Conservation (phyloP, 352 stramenopile genomes). For the Phytophthora ramorum region DNA sequence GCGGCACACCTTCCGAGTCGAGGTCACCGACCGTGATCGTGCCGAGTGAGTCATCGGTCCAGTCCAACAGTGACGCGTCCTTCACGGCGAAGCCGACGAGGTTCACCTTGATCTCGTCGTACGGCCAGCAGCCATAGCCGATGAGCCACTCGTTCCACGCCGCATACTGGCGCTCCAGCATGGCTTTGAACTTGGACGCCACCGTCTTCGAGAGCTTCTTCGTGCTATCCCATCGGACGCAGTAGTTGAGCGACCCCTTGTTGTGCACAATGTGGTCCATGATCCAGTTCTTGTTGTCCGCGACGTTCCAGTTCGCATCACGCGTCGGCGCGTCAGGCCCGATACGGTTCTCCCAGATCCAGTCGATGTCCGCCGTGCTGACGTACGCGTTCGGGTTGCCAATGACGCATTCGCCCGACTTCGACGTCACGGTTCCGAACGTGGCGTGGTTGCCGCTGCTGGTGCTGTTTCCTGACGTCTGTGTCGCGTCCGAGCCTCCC, state of each 20-base stretch:
- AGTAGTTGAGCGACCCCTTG: constrained; percentile 46
- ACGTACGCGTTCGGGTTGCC: constrained; percentile 23
- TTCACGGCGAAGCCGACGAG: constrained; percentile 20
- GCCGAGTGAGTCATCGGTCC: constrained; percentile 42
- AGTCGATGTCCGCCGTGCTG: constrained; percentile 16
- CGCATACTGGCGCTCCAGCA: constrained; percentile 39
- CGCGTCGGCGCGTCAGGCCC: not conserved
- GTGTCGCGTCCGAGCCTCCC: constrained; percentile 2
- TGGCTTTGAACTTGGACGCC: constrained; percentile 44
- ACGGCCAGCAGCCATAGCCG: constrained; percentile 36
- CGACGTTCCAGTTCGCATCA: constrained; percentile 1
- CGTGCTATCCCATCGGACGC: constrained; percentile 48
- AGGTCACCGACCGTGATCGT: constrained; percentile 34
- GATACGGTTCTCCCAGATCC: constrained; percentile 32
- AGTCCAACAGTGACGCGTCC: constrained; percentile 37
- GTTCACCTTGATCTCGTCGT: constrained; percentile 33
- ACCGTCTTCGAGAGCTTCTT: constrained; percentile 39
- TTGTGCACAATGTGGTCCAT: constrained; percentile 44
- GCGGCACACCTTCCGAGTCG: constrained; percentile 22
- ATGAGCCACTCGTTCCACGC: constrained; percentile 36
- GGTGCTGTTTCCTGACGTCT: constrained; percentile 1
- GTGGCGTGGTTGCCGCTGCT: constrained; percentile 9
- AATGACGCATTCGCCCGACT: constrained; percentile 12
- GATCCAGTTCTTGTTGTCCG: constrained; percentile 23
- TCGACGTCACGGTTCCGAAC: constrained; percentile 25